These are phyloP conservation scores for Aaosphaeria arxii DNA, from an alignment of 2,329 filamentous ascomycete species.

Conservation along the genomic window DNA sequence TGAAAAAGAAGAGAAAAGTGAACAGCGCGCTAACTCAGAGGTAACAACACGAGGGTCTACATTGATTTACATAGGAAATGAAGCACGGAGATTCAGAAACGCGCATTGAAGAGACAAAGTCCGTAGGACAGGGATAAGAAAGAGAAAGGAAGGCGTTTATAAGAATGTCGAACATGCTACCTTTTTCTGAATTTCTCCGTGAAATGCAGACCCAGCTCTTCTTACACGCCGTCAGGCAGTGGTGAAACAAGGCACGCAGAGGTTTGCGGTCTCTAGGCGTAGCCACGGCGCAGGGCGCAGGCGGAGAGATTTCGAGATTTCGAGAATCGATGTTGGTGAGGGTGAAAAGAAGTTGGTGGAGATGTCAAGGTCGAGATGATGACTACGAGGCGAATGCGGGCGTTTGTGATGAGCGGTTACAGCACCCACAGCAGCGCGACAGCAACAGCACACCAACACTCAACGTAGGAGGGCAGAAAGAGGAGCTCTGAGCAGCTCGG, in stretches of 20 bases:
- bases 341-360: background rate
- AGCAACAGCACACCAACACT: background rate
- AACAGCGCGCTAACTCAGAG: constrained; percentile 4
- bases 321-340: background rate
- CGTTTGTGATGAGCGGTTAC: background rate
- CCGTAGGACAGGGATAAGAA: constrained; percentile 13
- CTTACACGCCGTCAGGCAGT: background rate
- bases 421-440: background rate
- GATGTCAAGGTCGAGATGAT: background rate
- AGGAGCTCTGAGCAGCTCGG: constrained; percentile 25
- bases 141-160: constrained; percentile 8
- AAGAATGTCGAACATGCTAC: constrained; percentile 20
- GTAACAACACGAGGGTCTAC: constrained; percentile 10
- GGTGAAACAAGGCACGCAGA: background rate
- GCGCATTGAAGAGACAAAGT: constrained; percentile 12
- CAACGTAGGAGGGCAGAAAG: constrained; percentile 23
- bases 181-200: constrained; percentile 14
- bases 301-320: too few species aligned
- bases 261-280: background rate
- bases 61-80: constrained; percentile 14
- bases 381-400: background rate
- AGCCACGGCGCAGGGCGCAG: background rate
- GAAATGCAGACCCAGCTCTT: background rate
- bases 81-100: constrained; percentile 16
- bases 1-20: constrained; percentile 9